A percentile compares a stretch with the other conserved stretches of the same genome.
Evolutionary conservation across 345 rosid species (phyloP).

Genomic region (Jatropha curcas): DNA sequence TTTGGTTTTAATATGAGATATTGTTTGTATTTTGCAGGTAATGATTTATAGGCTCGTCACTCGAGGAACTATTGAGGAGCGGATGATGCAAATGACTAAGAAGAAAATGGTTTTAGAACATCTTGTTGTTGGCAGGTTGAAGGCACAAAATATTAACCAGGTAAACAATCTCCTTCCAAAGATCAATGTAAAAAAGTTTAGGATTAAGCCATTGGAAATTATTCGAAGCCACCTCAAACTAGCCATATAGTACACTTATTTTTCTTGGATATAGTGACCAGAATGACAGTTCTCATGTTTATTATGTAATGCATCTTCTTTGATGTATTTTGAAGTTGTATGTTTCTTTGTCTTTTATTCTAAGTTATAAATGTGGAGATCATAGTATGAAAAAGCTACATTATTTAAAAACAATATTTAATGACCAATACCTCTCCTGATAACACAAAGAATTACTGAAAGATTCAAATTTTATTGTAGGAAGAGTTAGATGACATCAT

Average conservation of each 20-base stretch:
- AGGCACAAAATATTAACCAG: slow-evolving; percentile 97
- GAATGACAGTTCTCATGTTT: not conserved
- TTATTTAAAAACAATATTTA: not conserved
- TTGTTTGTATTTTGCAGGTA: slow-evolving; percentile 57
- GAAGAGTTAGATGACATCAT: slow-evolving; percentile 97
- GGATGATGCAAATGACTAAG: slow-evolving; percentile 99
- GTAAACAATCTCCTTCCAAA: slow-evolving; percentile 33
- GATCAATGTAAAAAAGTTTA: not conserved
- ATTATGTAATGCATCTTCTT: not conserved
- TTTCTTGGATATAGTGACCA: not conserved
- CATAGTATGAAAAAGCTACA: too few species aligned
- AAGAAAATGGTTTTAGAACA: slow-evolving; percentile 99
- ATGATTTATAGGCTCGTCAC: slow-evolving; percentile 92
- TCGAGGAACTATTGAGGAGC: slow-evolving; percentile 94
- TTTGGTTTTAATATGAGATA: slow-evolving; percentile 1
- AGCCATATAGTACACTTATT: not conserved
- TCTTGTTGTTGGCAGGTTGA: slow-evolving; percentile 97
- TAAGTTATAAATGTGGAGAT: not conserved
- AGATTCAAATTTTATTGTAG: slow-evolving; percentile 40
- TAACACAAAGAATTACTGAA: not conserved
- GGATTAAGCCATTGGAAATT: not conserved
- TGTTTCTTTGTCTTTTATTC: not conserved
- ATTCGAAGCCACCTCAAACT: not conserved
- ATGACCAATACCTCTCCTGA: not conserved
- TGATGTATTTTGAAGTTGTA: not conserved